phyloP scores from a whole-genome alignment of 441 rosid species.

The Erysimum pusillum region DNA sequence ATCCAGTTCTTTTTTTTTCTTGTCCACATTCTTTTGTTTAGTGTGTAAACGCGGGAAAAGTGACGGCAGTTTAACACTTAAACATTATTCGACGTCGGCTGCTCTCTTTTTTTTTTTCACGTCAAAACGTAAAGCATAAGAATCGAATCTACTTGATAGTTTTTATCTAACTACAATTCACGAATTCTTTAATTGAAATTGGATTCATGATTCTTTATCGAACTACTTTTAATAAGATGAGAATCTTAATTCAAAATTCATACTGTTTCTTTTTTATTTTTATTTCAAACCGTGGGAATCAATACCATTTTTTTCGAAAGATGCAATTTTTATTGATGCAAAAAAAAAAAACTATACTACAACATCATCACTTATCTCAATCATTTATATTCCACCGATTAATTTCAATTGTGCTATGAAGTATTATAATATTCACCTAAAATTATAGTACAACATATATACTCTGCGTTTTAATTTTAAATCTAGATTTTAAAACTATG shows the following conservation, averaged over 20 bases:
- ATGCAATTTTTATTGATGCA: neutral
- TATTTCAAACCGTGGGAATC: neutral
- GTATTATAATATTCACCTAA: neutral
- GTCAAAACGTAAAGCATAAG: constrained; percentile 44
- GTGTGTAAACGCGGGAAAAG: constrained; percentile 48
- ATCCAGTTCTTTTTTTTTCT: neutral
- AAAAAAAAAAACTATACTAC: too few species aligned
- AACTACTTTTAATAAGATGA: neutral
- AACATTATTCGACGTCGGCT: constrained; percentile 41
- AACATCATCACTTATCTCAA: neutral
- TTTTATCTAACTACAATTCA: constrained; percentile 24
- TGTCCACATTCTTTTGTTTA: constrained; percentile 32
- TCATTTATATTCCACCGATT: neutral
- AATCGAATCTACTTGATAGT: constrained; percentile 43
- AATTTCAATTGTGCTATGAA: neutral
- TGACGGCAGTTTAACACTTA: constrained; percentile 39
- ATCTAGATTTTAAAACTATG: neutral
- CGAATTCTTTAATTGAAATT: neutral
- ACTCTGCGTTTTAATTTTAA: neutral
- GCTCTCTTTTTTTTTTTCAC: constrained; percentile 2
- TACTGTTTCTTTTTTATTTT: neutral
- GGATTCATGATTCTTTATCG: constrained; percentile 9
- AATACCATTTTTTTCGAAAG: neutral
- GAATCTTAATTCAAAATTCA: constrained; percentile 20
- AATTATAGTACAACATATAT: neutral